Percentiles rank a stretch among this genome's conserved stretches.
Evolutionary conservation across 257 asterid genomes (phyloP).

Genomic region (Plantago elongata): DNA sequence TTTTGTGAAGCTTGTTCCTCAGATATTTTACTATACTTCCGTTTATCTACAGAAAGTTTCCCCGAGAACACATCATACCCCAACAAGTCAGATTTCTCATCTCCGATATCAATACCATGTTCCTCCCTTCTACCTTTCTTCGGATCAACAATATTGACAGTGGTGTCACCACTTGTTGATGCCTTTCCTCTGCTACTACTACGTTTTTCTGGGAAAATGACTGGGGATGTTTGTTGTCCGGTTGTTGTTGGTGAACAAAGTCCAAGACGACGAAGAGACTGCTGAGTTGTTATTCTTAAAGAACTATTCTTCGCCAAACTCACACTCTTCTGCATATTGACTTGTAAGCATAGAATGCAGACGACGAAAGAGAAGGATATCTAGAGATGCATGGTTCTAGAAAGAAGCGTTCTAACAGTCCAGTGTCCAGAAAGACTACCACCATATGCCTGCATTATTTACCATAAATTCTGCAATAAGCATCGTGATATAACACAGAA

Average conservation of each 20-base stretch:
- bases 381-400: slow-evolving; percentile 24
- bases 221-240: slow-evolving; percentile 86
- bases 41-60: slow-evolving; percentile 64
- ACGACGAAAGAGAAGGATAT: slow-evolving; percentile 22
- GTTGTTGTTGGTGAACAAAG: slow-evolving; percentile 77
- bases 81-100: slow-evolving; percentile 80
- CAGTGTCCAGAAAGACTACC: slow-evolving; percentile 26
- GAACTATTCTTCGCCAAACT: slow-evolving; percentile 68
- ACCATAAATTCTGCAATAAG: slow-evolving; percentile 12
- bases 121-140: slow-evolving; percentile 54
- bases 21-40: slow-evolving; percentile 39
- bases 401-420: slow-evolving; percentile 23
- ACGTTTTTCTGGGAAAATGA: slow-evolving; percentile 87
- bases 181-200: slow-evolving; percentile 55
- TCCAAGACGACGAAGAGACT: slow-evolving; percentile 88
- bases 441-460: slow-evolving; percentile 36
- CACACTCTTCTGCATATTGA: slow-evolving; percentile 72
- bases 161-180: slow-evolving; percentile 32
- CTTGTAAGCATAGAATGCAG: slow-evolving; percentile 18
- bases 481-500: slow-evolving; percentile 11
- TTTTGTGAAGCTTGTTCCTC: slow-evolving; percentile 54
- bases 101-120: slow-evolving; percentile 83
- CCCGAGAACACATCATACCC: slow-evolving; percentile 83
- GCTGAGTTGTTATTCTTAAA: slow-evolving; percentile 62
- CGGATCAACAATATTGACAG: slow-evolving; percentile 38